Evolutionary conservation across 495 filamentous ascomycete genomes (phyloP).

Genomic region (Penicillium silybi): DNA sequence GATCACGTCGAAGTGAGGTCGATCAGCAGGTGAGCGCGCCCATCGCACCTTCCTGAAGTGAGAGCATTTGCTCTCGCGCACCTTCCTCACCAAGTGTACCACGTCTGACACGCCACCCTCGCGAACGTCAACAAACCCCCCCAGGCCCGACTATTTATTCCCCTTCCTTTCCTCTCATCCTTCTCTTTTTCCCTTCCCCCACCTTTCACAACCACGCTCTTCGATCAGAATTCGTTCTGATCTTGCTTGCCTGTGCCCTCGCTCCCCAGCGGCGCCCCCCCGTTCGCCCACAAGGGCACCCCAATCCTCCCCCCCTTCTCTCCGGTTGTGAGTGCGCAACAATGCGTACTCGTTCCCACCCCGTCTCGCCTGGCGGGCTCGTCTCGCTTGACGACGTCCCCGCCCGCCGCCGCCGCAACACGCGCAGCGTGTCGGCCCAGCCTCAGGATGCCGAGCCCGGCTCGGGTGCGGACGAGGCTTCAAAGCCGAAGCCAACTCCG

Average conservation of each 20-base stretch:
- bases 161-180: not conserved
- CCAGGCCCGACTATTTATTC: not conserved
- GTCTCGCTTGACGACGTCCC: conserved; percentile 9
- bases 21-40: conserved; percentile 26
- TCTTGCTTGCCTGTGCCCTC: not conserved
- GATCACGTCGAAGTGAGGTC: not conserved
- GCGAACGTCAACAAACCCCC: not conserved
- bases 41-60: conserved; percentile 31
- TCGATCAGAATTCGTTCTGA: not conserved
- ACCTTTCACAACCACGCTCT: not conserved
- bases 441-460: conserved; percentile 9
- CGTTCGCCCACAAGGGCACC: not conserved
- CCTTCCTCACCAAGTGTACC: not conserved
- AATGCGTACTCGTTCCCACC: conserved; percentile 19
- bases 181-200: conserved; percentile 1
- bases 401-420: conserved; percentile 18
- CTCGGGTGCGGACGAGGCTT: not conserved
- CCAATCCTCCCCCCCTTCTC: not conserved
- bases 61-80: not conserved
- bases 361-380: conserved; percentile 4
- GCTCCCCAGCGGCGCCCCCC: not conserved
- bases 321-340: not conserved
- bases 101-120: not conserved
- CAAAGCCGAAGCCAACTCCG: not conserved
- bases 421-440: conserved; percentile 19